These are phyloP conservation scores for Metschnikowia peoriensis DNA, from an alignment of 805 yeast genomes.

Conservation along the genomic window DNA sequence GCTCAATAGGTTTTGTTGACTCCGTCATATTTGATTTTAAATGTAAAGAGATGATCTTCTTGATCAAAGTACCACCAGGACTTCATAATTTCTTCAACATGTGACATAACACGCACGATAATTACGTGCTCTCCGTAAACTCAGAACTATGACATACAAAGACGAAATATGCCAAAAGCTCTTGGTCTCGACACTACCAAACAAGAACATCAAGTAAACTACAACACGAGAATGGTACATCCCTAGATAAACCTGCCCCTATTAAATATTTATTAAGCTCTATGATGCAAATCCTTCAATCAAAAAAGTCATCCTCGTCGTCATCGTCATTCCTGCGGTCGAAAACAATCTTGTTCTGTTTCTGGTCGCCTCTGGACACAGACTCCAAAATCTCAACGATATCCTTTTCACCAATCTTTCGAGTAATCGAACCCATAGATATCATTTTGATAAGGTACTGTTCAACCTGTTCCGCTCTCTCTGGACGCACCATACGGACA, in stretches of 20 bases:
- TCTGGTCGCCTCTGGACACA: conserved; percentile 68
- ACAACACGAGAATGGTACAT: too few relatives aligned
- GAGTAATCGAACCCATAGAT: conserved; percentile 70
- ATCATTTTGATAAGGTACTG: conserved; percentile 70
- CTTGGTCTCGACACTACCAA: too few relatives aligned
- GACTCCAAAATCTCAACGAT: conserved; percentile 82
- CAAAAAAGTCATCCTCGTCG: conserved; percentile 34
- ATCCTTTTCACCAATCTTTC: conserved; percentile 77
- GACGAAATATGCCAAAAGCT: too few relatives aligned
- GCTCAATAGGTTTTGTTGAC: too few relatives aligned
- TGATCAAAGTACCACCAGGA: too few relatives aligned
- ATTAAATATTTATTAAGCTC: not conserved
- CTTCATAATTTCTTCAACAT: too few relatives aligned
- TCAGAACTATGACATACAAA: too few relatives aligned
- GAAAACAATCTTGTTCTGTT: conserved; percentile 62
- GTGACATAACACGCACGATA: too few relatives aligned
- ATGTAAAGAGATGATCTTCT: too few relatives aligned
- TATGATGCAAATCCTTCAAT: conserved; percentile 13
- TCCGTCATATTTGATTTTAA: too few relatives aligned
- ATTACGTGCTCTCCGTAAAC: too few relatives aligned
- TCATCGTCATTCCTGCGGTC: conserved; percentile 43
- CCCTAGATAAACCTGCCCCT: not conserved
- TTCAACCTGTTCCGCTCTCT: conserved; percentile 86
- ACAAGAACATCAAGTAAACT: too few relatives aligned
- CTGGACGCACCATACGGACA: conserved; percentile 86